These are phyloP conservation scores for Colletotrichum lindemuthianum DNA, from an alignment of 2,329 filamentous ascomycete species.

Conservation along the genomic window DNA sequence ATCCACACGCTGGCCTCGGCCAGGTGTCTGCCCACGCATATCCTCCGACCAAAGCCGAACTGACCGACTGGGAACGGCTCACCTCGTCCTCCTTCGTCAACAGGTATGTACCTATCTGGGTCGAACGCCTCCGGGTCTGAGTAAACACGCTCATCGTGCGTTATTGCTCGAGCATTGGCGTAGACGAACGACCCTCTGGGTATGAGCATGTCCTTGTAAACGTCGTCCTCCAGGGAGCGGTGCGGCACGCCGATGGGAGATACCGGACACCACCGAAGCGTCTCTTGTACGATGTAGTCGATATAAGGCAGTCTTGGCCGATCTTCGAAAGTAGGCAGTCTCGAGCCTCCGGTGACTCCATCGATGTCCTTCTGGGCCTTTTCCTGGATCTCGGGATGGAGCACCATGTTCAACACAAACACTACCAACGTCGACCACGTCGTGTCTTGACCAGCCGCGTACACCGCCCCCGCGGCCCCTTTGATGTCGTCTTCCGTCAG, in stretches of 20 bases:
- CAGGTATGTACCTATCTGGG: slow-evolving; percentile 56
- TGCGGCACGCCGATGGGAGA: slow-evolving; percentile 65
- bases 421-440: slow-evolving; percentile 52
- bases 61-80: slow-evolving; percentile 57
- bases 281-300: slow-evolving; percentile 59
- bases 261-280: slow-evolving; percentile 55
- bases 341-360: slow-evolving; percentile 51
- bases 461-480: slow-evolving; percentile 58
- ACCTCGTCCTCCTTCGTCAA: slow-evolving; percentile 43
- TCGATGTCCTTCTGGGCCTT: slow-evolving; percentile 59
- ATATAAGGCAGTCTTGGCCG: slow-evolving; percentile 54
- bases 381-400: slow-evolving; percentile 53
- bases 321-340: slow-evolving; percentile 59
- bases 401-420: slow-evolving; percentile 29
- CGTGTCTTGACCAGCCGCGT: slow-evolving; percentile 57
- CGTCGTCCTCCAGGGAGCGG: slow-evolving; percentile 56
- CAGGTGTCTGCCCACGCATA: slow-evolving; percentile 59
- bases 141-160: slow-evolving; percentile 52
- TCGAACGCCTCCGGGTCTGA: slow-evolving; percentile 53
- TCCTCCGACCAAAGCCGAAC: slow-evolving; percentile 55
- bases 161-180: slow-evolving; percentile 56
- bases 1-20: slow-evolving; percentile 60
- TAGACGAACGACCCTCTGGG: slow-evolving; percentile 59
- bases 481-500: slow-evolving; percentile 55
- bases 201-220: slow-evolving; percentile 65